These are phyloP conservation scores for Dunaliella primolecta DNA, from an alignment of 139 green algal genomes.

Conservation along the genomic window DNA sequence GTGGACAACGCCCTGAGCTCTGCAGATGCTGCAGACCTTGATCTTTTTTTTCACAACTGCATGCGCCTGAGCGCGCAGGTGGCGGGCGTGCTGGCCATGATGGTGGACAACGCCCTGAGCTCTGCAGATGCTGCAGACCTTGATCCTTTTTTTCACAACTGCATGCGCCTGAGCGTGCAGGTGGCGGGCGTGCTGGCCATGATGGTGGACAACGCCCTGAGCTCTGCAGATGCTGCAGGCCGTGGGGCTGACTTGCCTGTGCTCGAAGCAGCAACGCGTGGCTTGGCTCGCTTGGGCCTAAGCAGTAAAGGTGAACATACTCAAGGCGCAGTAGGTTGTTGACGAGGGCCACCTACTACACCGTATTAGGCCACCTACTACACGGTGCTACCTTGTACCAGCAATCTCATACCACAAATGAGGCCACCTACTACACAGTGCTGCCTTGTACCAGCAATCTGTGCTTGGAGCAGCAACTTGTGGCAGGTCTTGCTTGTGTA, in stretches of 20 bases:
- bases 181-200: background rate
- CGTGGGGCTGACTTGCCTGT: constrained; percentile 29
- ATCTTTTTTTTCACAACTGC: too few species aligned
- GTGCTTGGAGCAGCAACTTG: too few species aligned
- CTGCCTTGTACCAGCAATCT: too few species aligned
- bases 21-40: background rate
- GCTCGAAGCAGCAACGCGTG: constrained; percentile 31
- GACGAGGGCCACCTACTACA: too few species aligned
- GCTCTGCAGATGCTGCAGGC: background rate
- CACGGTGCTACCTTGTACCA: too few species aligned
- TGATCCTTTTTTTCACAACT: too few species aligned
- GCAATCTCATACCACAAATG: too few species aligned
- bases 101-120: constrained; percentile 3
- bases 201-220: constrained; percentile 5
- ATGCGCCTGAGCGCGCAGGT: background rate
- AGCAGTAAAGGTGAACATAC: background rate
- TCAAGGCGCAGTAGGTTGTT: too few species aligned
- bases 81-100: background rate
- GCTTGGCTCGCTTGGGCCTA: constrained; percentile 27
- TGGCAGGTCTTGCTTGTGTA: too few species aligned
- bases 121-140: background rate
- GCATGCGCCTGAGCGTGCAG: background rate
- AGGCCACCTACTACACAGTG: too few species aligned
- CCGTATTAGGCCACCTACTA: too few species aligned
- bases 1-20: background rate